Evolutionary conservation across 2,329 filamentous ascomycete species (phyloP).

Genomic region (Xylariales sp.): DNA sequence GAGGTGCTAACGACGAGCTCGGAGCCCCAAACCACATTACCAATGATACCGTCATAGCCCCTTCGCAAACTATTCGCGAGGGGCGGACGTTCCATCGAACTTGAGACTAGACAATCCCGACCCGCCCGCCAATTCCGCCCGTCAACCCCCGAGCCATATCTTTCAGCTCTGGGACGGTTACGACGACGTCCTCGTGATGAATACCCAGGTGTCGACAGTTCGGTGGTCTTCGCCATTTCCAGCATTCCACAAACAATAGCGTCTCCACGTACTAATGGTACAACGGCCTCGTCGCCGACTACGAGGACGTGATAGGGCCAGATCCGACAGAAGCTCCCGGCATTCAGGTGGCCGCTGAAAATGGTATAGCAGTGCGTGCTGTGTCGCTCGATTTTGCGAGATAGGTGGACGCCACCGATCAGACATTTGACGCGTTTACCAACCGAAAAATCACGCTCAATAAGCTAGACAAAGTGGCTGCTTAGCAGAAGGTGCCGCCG

Average conservation of each 20-base stretch:
- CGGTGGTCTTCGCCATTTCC: slow-evolving; percentile 32
- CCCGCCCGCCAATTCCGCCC: slow-evolving; percentile 13
- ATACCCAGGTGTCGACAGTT: slow-evolving; percentile 33
- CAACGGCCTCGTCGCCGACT: slow-evolving; percentile 27
- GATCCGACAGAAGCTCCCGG: slow-evolving; percentile 24
- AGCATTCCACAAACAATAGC: slow-evolving; percentile 27
- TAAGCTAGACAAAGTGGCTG: slow-evolving; percentile 24
- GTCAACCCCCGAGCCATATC: slow-evolving; percentile 27
- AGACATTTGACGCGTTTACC: slow-evolving; percentile 25
- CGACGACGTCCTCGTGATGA: slow-evolving; percentile 34
- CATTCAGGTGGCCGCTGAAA: slow-evolving; percentile 27
- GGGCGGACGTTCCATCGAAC: slow-evolving; percentile 25
- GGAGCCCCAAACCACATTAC: slow-evolving; percentile 35
- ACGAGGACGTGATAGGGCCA: slow-evolving; percentile 33
- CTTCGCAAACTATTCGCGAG: slow-evolving; percentile 20
- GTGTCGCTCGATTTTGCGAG: slow-evolving; percentile 30
- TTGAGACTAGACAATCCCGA: slow-evolving; percentile 24
- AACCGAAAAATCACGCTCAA: slow-evolving; percentile 3
- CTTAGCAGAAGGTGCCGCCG: slow-evolving; percentile 25
- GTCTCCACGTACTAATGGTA: slow-evolving; percentile 31
- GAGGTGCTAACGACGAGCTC: slow-evolving; percentile 28
- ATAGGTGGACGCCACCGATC: slow-evolving; percentile 27
- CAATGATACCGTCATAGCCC: slow-evolving; percentile 17
- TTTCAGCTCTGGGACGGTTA: slow-evolving; percentile 25
- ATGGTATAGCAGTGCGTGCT: slow-evolving; percentile 28